Base-by-base conservation (phyloP, 345 rosid genomes). In the Brassica incana region DNA sequence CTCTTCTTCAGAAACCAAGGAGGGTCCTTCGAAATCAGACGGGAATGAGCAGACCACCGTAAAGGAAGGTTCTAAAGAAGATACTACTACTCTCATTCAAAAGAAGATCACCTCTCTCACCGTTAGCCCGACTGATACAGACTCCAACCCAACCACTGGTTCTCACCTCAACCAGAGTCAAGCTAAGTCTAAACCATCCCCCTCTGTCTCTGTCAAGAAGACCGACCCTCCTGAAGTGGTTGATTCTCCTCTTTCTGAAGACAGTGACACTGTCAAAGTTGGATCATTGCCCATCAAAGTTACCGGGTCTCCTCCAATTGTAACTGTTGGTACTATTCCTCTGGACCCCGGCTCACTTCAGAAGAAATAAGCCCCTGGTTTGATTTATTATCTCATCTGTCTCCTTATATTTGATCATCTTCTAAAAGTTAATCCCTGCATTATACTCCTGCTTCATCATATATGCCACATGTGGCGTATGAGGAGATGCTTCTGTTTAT, bases 201-300 rank as follows among this genome's bases (percentile, higher is more conserved):
- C 56, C 6, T 48, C 56, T 48, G 56, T 48, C 56, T 48, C 56
- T 48, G 56, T 14, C 56, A 48, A 48, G 56, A 48, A 48, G n/a
- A 14, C 56, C 14, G 64, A 23, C 3, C 20, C 77, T 72, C 52
- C 77, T 33, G 74, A 74, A 50, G 78, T 48, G 12, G 62, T 33
- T 2, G 45, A 70, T 43, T 25, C 83, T 75, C 69, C 69, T 67
- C 1, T 38, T 29, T 48, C 80, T 67, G 84, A 71, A 27, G 69
- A 29, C 36, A 78, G 12, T 48, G 86, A 74, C 58, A 79, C 83
- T 35, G 85, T 90, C 62, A 92, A 89, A 2, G 88, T 89, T 6
- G 95, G 97, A 70, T 88, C 94, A 38, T 71, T 90, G 85, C 90
- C 92, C 5, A 80, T 95, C 48, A 90, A 94, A 77, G 92, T 94